Evolutionary conservation across 2,329 filamentous ascomycete species (phyloP), one percentile per base, ranked within the genome.

Genomic region (Sporothrix pseudoabietina): DNA sequence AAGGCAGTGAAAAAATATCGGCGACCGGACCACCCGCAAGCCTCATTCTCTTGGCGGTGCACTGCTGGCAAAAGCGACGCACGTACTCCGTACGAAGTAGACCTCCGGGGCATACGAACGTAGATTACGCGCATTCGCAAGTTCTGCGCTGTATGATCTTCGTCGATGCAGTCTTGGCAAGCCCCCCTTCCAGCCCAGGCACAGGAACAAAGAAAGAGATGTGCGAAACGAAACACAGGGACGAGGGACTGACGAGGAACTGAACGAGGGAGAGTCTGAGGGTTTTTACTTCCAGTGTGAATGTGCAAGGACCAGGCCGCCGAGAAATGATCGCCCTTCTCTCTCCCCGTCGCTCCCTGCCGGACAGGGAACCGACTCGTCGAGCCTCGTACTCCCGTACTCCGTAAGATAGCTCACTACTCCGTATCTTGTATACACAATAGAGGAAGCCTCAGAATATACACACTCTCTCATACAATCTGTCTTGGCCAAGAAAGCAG

Each of bases 1-100:
- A 30, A 26, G 2, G 19, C 14, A 61, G 30, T 14, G 26, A 26
- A 49, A 35, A n/a, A 12, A n/a, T 26, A 16, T 35, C 16, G 44
- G 26, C 14, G 22, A 16, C 35, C 65, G 44, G 65, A 35, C 63
- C 16, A 26, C n/a, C 26, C 26, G 22, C 26, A 68, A n/a, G 65
- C 44, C 65, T 35, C 65, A 22, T 66, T 68, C 65, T 49, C 65
- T 68, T 68, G 65, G 65, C 65, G 16, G 65, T 68, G 26, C 44
- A n/a, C 39, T 30, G 44, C 39, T 66, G n/a, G 61, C 61, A 30
- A 10, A 14, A 14, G 61, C 61, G n/a, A 47, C 14, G 12, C 41
- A 44, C 41, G 14, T 19, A 49, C 35, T 9, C 7, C 41, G 44
- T 19, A 49, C 35, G 35, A 35, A 35, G 35, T 35, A 35, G 32